These are phyloP conservation scores for Apophysomyces trapeziformis DNA, from an alignment of 371 early-diverging fungal species.

Conservation along the genomic window DNA sequence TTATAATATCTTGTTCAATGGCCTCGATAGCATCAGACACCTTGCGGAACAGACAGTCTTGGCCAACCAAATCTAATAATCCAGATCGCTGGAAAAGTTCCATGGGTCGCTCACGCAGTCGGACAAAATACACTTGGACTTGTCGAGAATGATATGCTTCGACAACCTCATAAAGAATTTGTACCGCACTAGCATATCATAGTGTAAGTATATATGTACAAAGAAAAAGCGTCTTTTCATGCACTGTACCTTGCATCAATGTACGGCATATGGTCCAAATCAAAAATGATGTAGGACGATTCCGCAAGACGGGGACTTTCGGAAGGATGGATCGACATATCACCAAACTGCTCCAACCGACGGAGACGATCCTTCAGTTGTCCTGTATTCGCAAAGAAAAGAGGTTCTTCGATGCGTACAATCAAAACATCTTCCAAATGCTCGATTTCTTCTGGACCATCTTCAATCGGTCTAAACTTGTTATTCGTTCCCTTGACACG, in stretches of 20 bases:
- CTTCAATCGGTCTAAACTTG: constrained; percentile 49
- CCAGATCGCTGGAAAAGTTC: constrained; percentile 67
- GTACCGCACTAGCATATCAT: constrained; percentile 67
- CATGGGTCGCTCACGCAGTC: constrained; percentile 68
- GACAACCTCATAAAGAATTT: constrained; percentile 81
- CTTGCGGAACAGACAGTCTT: constrained; percentile 49
- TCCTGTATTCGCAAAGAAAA: constrained; percentile 91
- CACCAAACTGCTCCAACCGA: constrained; percentile 80
- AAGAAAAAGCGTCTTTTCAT: too few relatives aligned
- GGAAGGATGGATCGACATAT: constrained; percentile 86
- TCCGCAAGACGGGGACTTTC: constrained; percentile 63
- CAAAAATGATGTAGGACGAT: constrained; percentile 71
- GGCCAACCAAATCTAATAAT: constrained; percentile 63
- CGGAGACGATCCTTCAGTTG: constrained; percentile 40
- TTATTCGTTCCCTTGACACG: constrained; percentile 27
- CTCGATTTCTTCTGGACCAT: constrained; percentile 47
- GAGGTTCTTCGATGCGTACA: constrained; percentile 83
- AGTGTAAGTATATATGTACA: too few relatives aligned
- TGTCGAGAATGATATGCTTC: constrained; percentile 72
- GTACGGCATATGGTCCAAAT: constrained; percentile 78
- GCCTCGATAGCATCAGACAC: constrained; percentile 37
- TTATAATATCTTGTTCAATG: constrained; percentile 32
- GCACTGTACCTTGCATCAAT: constrained; percentile 77
- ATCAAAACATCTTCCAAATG: constrained; percentile 80
- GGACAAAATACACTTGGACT: constrained; percentile 79